A percentile compares a stretch with the other conserved stretches of the same genome.
Conservation (phyloP, 2,329 filamentous ascomycete genomes). For the Fonsecaea pedrosoi region DNA sequence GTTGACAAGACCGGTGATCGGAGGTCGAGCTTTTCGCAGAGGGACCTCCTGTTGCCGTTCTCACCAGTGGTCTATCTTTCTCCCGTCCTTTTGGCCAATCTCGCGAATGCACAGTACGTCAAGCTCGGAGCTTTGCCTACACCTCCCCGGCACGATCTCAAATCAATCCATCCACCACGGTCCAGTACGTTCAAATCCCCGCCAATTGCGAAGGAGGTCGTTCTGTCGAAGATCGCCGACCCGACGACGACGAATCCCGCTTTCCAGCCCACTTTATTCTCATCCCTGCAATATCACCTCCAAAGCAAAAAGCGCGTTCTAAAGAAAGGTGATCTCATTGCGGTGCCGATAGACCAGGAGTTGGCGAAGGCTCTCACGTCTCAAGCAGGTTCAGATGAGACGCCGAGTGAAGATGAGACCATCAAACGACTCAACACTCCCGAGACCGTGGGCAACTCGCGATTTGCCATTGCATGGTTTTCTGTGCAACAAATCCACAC, state of each 20-base stretch:
- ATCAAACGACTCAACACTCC: slow-evolving; percentile 50
- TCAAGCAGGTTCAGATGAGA: slow-evolving; percentile 61
- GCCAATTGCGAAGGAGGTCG: slow-evolving; percentile 76
- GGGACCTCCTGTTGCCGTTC: slow-evolving; percentile 49
- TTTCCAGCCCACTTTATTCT: slow-evolving; percentile 83
- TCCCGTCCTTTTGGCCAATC: slow-evolving; percentile 83
- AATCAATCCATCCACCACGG: slow-evolving; percentile 26
- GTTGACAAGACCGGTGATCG: slow-evolving; percentile 58
- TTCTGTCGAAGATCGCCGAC: slow-evolving; percentile 84
- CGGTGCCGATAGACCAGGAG: slow-evolving; percentile 84
- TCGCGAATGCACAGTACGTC: slow-evolving; percentile 78
- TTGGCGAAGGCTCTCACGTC: slow-evolving; percentile 84
- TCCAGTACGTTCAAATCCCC: slow-evolving; percentile 53
- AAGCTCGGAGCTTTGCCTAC: slow-evolving; percentile 70
- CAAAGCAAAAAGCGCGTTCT: slow-evolving; percentile 81
- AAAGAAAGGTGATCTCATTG: slow-evolving; percentile 85
- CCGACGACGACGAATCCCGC: slow-evolving; percentile 85
- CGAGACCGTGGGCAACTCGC: slow-evolving; percentile 20
- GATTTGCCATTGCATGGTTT: slow-evolving; percentile 74
- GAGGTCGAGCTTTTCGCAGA: slow-evolving; percentile 62
- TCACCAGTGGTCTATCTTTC: slow-evolving; percentile 77
- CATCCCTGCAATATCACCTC: slow-evolving; percentile 87
- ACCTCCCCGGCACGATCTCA: slow-evolving; percentile 34
- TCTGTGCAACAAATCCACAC: slow-evolving; percentile 61
- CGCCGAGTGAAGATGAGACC: slow-evolving; percentile 74